A percentile compares a stretch with the other conserved stretches of the same genome.
Evolutionary conservation across 176 grass and related monocot species (phyloP).

Genomic region (Hordeum marinum): DNA sequence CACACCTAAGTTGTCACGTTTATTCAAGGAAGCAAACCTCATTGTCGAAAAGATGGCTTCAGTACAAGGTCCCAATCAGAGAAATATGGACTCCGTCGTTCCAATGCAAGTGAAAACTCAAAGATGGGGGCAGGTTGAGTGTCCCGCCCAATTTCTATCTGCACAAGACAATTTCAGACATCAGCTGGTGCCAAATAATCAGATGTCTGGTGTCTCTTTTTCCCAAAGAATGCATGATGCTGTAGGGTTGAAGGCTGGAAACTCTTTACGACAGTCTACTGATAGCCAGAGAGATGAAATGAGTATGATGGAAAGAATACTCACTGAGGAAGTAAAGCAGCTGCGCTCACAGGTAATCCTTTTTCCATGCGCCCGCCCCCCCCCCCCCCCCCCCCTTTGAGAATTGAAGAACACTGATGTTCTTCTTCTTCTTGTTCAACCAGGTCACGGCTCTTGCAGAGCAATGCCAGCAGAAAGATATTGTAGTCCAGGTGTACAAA

Average conservation of each 20-base stretch:
- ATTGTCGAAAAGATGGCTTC: constrained; percentile 38
- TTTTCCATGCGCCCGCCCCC: too few species aligned
- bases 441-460: constrained; percentile 54
- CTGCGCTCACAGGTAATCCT: constrained; percentile 65
- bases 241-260: constrained; percentile 5
- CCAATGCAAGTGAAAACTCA: constrained; percentile 26
- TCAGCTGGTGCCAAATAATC: constrained; percentile 20
- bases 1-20: constrained; percentile 57
- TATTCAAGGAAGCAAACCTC: constrained; percentile 55
- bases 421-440: constrained; percentile 16
- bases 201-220: constrained; percentile 22
- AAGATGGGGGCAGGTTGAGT: constrained; percentile 81
- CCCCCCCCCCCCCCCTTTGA: too few species aligned
- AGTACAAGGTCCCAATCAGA: constrained; percentile 26
- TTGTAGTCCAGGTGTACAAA: constrained; percentile 61
- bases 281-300: constrained; percentile 42
- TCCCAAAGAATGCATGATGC: constrained; percentile 37
- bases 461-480: constrained; percentile 61
- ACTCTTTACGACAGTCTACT: constrained; percentile 22
- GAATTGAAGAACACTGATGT: constrained; percentile 1
- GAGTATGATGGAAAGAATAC: constrained; percentile 46
- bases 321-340: constrained; percentile 58
- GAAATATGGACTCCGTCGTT: constrained; percentile 13
- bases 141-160: constrained; percentile 48
- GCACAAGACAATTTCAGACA: constrained; percentile 29